Base-by-base conservation (phyloP, 2,329 filamentous ascomycete species). In the Metarhizium anisopliae region DNA sequence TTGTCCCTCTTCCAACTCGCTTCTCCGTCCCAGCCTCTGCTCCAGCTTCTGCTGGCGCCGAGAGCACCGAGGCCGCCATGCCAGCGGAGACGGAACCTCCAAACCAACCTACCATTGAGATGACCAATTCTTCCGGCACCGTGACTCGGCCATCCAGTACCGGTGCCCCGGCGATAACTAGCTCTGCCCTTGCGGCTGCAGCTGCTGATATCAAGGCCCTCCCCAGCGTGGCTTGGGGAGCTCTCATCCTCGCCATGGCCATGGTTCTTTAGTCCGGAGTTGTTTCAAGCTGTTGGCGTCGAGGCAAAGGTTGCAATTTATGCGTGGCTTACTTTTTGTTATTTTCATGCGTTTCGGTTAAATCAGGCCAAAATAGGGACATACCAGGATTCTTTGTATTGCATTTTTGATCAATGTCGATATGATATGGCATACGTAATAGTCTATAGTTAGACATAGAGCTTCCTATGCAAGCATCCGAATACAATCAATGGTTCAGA, bases 121-220 rank as follows among this genome's bases (percentile, higher is more conserved):
- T 53, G 16, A 55, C 57, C n/a, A 45, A 51, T 14, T 47, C 51
- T n/a, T 43, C n/a, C 0, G 13, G 51, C 16, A 50, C 54, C 20
- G 47, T 35, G 18, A 42, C 50, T 20, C 16, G 6, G 42, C 29
- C 55, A 8, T 52, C 52, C 4, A 8, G 36, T 20, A 14, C 50
- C 6, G 60, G 51, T 25, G 61, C 67, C 43, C 58, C 62, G 16
- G 62, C 66, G 20, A 59, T 64, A 30, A 65, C 63, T 29, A 62
- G 62, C 36, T 64, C 64, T 7, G 64, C 66, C 32, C 61, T 68
- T 30, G 69, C 67, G 11, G 68, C 64, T n/a, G 69, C 64, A 29
- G 67, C 63, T 35, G 57, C 60, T n/a, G 58, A 60, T 40, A 58
- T 61, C 53, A 56, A 59, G 50, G 57, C 52, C 47, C 50, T 61